These are phyloP conservation scores for Claviceps pusilla DNA, from an alignment of 2,329 filamentous ascomycete genomes.

Conservation along the genomic window DNA sequence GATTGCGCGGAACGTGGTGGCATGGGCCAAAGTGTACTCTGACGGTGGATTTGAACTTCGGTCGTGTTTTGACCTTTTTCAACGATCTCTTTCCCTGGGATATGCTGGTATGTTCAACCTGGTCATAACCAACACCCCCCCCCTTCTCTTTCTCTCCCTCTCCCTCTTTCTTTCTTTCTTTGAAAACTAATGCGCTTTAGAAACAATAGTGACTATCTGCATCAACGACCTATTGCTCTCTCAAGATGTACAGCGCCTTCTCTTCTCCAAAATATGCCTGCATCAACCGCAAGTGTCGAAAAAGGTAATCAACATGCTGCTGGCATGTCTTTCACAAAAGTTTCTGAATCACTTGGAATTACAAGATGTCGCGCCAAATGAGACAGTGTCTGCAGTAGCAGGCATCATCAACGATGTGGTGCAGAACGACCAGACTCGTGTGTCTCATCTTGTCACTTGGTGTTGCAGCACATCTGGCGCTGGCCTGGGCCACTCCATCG, in stretches of 20 bases:
- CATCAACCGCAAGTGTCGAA: conserved; percentile 13
- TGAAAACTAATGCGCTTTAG: conserved; percentile 17
- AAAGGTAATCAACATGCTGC: conserved; percentile 15
- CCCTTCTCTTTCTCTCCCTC: neutral
- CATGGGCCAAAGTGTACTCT: conserved; percentile 22
- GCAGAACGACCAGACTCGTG: conserved; percentile 30
- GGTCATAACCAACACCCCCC: neutral
- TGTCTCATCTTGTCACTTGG: conserved; percentile 46
- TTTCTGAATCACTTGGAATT: conserved; percentile 24
- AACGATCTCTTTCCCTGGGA: conserved; percentile 53
- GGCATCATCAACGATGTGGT: conserved; percentile 38
- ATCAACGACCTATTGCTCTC: conserved; percentile 25
- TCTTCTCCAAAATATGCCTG: conserved; percentile 19
- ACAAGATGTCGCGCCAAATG: conserved; percentile 17
- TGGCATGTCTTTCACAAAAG: conserved; percentile 28
- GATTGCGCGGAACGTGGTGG: conserved; percentile 50
- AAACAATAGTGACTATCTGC: conserved; percentile 22
- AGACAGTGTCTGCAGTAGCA: conserved; percentile 40
- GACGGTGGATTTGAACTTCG: conserved; percentile 22
- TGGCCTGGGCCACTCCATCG: conserved; percentile 47
- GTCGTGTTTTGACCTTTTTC: conserved; percentile 32
- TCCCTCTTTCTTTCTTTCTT: too few relatives aligned
- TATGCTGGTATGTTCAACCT: conserved; percentile 44
- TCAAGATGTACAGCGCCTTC: conserved; percentile 7
- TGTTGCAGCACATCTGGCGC: conserved; percentile 48